phyloP scores from a whole-genome alignment of 2,329 filamentous ascomycete genomes.

The Canariomyces notabilis region DNA sequence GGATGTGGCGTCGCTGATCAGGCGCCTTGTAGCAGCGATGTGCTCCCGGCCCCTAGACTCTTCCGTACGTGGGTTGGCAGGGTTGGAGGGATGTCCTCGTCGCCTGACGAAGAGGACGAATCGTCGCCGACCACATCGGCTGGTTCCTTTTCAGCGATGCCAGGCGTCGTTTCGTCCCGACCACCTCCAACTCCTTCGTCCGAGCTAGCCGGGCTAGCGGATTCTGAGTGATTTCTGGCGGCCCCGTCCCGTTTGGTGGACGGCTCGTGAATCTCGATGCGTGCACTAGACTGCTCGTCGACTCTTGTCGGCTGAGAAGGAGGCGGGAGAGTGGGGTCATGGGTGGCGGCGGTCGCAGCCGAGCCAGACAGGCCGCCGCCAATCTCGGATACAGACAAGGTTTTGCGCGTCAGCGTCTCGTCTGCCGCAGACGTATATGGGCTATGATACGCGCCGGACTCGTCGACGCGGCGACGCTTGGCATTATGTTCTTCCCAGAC shows the following conservation, averaged over 20 bases:
- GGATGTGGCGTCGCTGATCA: neutral
- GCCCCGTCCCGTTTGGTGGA: neutral
- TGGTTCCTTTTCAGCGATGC: conserved; percentile 16
- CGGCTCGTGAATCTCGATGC: conserved; percentile 14
- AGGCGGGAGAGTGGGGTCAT: conserved; percentile 32
- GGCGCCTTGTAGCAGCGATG: neutral
- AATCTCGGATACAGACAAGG: conserved; percentile 28
- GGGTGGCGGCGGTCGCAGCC: conserved; percentile 33
- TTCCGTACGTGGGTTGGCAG: conserved; percentile 30
- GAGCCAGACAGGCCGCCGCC: conserved; percentile 32
- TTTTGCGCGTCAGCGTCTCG: conserved; percentile 21
- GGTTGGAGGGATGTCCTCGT: conserved; percentile 32
- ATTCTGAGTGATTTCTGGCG: neutral
- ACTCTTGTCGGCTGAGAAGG: conserved; percentile 21
- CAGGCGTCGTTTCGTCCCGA: conserved; percentile 10
- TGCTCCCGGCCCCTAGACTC: conserved; percentile 20
- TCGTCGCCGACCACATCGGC: too few species aligned
- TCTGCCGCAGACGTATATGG: conserved; percentile 10
- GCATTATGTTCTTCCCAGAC: conserved; percentile 22
- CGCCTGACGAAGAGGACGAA: conserved; percentile 29
- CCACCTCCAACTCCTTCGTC: neutral
- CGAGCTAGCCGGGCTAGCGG: conserved; percentile 2
- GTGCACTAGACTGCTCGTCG: conserved; percentile 12
- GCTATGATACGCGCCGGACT: conserved; percentile 16
- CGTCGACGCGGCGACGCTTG: conserved; percentile 26